phyloP scores from a whole-genome alignment of 108 stramenopile species.

The Epithemia pelagica region DNA sequence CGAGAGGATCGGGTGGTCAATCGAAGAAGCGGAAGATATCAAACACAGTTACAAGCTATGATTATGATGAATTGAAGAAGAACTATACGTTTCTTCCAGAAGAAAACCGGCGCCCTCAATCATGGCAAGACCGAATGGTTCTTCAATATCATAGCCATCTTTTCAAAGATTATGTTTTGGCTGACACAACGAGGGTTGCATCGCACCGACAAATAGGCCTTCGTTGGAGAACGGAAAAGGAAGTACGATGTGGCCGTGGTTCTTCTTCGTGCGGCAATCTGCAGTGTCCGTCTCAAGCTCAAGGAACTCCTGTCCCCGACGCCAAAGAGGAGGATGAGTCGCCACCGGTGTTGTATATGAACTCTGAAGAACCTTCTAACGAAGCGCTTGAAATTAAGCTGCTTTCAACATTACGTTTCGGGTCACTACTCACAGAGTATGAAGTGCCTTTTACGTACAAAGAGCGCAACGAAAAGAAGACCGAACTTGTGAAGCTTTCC shows the following conservation, averaged over 20 bases:
- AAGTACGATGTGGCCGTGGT: slow-evolving; percentile 62
- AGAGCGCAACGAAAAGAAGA: slow-evolving; percentile 40
- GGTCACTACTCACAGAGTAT: slow-evolving; percentile 34
- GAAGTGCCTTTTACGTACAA: slow-evolving; percentile 69
- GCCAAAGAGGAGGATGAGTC: neutral
- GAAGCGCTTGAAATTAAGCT: slow-evolving; percentile 25
- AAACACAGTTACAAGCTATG: neutral
- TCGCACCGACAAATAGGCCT: slow-evolving; percentile 48
- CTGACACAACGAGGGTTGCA: slow-evolving; percentile 45
- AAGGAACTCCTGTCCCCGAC: neutral
- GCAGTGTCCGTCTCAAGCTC: slow-evolving; percentile 34
- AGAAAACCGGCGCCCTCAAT: neutral
- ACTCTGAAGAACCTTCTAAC: neutral
- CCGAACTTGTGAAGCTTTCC: slow-evolving; percentile 61
- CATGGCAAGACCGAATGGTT: slow-evolving; percentile 87
- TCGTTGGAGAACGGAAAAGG: slow-evolving; percentile 67
- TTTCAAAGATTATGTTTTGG: slow-evolving; percentile 76
- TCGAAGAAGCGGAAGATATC: neutral
- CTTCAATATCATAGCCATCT: slow-evolving; percentile 58
- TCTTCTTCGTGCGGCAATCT: slow-evolving; percentile 70
- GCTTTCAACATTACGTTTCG: slow-evolving; percentile 21
- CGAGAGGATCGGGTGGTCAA: too few species aligned
- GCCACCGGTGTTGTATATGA: neutral
- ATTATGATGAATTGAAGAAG: slow-evolving; percentile 18
- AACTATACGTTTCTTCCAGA: slow-evolving; percentile 32